Base-by-base conservation (phyloP, 495 filamentous ascomycete species). In the Aspergillus avenaceus region DNA sequence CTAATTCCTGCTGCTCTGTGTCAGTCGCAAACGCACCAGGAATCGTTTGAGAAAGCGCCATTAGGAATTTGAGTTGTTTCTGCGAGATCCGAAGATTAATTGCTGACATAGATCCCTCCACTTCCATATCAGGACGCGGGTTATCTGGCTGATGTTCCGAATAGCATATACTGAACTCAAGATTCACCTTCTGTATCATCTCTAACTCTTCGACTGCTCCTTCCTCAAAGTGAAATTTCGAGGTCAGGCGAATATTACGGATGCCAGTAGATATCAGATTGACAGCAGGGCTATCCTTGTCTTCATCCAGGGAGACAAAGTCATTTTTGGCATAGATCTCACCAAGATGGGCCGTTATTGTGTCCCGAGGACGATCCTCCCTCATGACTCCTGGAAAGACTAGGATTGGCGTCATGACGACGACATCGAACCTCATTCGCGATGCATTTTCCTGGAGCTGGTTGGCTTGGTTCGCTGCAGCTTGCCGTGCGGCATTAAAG, bases 271-370 rank as follows among this genome's bases (percentile, higher is more conserved):
- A 85, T 24, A 98, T 81, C 62, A 95, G 86, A 77, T 96, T 98
- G 21, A 87, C 89, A 59, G 88, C 84, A 18, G 83, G 74, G 4
- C 87, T 79, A 45, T 86, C 78, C 38, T 76, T 74, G 2, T 80
- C 78, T 47, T 92, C 87, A 8, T 90, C 85, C 38, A 96, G 71
- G 0, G 88, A 85, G 8, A 85, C 81, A 58, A 98, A 97, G 38
- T 82, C 84, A 60, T 98, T 97, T 70, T 90, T 90, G 4, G 87
- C 90, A 67, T 97, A 98, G 19, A 98, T 95, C 66, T 98, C 93
- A 66, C 93, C 93, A 13, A 98, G 76, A 59, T 96, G 92, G 6
- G 92, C 93, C 3, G 90, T 97, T 32, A 97, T 70, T 12, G 88
- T 75, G 70, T 98, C 93, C 31, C 90, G 79, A 8, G 85, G 78